A percentile compares a stretch with the other conserved stretches of the same genome.
phyloP scores from a whole-genome alignment of 345 rosid species.

The Lepidium sativum region DNA sequence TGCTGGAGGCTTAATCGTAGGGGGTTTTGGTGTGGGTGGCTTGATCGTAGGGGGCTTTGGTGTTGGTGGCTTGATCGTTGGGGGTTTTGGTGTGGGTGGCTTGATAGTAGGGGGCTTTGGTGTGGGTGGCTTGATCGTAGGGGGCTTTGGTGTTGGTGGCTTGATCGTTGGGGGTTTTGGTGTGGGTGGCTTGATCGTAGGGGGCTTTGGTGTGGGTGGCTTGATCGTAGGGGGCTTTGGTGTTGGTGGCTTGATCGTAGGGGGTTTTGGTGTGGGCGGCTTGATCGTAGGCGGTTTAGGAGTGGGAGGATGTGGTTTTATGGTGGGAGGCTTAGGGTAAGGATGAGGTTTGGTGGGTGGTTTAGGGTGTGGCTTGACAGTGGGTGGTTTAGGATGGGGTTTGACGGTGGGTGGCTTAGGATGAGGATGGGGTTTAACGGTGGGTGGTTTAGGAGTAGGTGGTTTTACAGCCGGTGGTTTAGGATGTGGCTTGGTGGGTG shows the following conservation, averaged over 20 bases:
- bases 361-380: neutral
- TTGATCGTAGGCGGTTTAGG: slow-evolving; percentile 11
- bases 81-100: slow-evolving; percentile 33
- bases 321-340: neutral
- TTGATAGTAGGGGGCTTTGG: slow-evolving; percentile 8
- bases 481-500: slow-evolving; percentile 19
- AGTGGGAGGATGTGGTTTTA: neutral
- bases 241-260: slow-evolving; percentile 17
- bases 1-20: slow-evolving; percentile 20
- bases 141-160: neutral
- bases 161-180: slow-evolving; percentile 28
- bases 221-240: too few relatives aligned
- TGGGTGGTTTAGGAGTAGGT: slow-evolving; percentile 1
- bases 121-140: neutral
- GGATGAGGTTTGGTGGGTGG: slow-evolving; percentile 6
- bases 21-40: neutral
- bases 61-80: slow-evolving; percentile 17
- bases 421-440: slow-evolving; percentile 1
- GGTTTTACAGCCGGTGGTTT: slow-evolving; percentile 18
- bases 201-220: neutral
- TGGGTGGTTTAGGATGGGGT: neutral
- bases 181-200: slow-evolving; percentile 26
- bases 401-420: slow-evolving; percentile 11
- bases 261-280: slow-evolving; percentile 33
- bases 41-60: too few relatives aligned